Base-by-base conservation (phyloP, 768 basidiomycete genomes). In the Auriscalpium orientale region DNA sequence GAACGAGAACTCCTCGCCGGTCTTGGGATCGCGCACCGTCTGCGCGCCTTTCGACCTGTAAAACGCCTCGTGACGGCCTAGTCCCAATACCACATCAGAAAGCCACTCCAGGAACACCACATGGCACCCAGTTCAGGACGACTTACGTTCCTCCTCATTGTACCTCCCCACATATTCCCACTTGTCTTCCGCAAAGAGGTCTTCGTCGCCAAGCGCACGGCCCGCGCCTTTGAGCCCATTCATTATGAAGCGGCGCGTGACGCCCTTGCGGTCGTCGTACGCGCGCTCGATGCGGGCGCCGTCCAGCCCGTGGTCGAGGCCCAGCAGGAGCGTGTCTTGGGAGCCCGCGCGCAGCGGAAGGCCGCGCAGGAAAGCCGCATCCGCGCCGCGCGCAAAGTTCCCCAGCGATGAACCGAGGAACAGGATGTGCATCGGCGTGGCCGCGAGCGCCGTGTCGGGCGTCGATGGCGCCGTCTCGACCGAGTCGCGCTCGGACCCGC, bases 391-490 rank as follows among this genome's bases (percentile, higher is more conserved):
- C 6, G 76, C 64, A 68, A 98, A 98, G 74, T 98, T 98, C 8
- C 95, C 97, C 8, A 98, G 67, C 0, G 91, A 91, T 0, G 90
- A 94, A 0, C 95, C 97, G 16, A 98, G 75, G 74, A 97, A 98
- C 58, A 98, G 74, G 53, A 98, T 74, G 65, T 97, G 94, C 35
- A 92, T 69, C 13, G 89, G 85, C 2, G 72, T 69, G 46, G 73
- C 50, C 8, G 55, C 28, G 34, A 18, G 68, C 20, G 65, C 62
- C 22, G 69, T 70, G 20, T 76, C 80, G 44, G 78, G 79, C 1
- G 79, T 80, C 20, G 82, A 79, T 10, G 76, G 75, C 5, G 68
- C 65, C 5, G 71, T 72, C 35, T 60, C 59, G 22, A 56, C 36
- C 0, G 53, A 56, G 34, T 63, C 66, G 11, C 59, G 58, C 11